phyloP scores from a whole-genome alignment of 768 basidiomycete genomes.

The Calocera cornea region DNA sequence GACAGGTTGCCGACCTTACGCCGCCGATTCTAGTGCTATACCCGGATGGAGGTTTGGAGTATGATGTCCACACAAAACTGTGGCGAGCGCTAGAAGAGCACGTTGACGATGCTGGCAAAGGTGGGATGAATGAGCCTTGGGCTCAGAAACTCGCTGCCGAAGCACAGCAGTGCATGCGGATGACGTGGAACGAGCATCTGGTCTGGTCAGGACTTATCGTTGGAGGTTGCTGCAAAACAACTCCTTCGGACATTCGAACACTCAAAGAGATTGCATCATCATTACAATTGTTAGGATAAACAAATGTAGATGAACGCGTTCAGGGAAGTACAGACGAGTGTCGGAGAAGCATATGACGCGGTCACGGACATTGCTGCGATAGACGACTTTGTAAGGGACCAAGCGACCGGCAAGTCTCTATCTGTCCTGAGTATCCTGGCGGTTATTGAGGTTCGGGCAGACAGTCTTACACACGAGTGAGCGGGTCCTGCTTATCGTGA shows the following conservation, averaged over 20 bases:
- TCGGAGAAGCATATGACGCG: too few species aligned
- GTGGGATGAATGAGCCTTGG: slow-evolving; percentile 11
- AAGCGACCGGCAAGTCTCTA: too few species aligned
- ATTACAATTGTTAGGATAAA: not conserved
- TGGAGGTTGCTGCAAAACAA: slow-evolving; percentile 59
- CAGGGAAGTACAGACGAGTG: too few species aligned
- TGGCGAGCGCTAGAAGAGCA: slow-evolving; percentile 26
- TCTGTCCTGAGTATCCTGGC: too few species aligned
- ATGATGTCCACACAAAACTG: slow-evolving; percentile 33
- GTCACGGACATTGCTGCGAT: too few species aligned
- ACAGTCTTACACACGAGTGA: too few species aligned
- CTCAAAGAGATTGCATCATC: slow-evolving; percentile 9
- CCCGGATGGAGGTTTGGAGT: slow-evolving; percentile 53
- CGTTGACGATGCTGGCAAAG: not conserved
- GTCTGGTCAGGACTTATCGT: slow-evolving; percentile 36
- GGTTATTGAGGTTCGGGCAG: too few species aligned
- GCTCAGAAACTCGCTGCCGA: slow-evolving; percentile 11
- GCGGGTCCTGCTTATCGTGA: too few species aligned
- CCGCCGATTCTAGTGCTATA: slow-evolving; percentile 40
- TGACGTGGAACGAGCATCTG: slow-evolving; percentile 28
- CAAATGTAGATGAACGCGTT: not conserved
- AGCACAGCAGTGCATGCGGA: slow-evolving; percentile 6
- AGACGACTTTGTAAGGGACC: too few species aligned
- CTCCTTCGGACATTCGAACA: slow-evolving; percentile 38
- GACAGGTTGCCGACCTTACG: slow-evolving; percentile 8